Base-by-base conservation (phyloP, 192 early-diverging fungal genomes). In the Gamsiella multidivaricata region DNA sequence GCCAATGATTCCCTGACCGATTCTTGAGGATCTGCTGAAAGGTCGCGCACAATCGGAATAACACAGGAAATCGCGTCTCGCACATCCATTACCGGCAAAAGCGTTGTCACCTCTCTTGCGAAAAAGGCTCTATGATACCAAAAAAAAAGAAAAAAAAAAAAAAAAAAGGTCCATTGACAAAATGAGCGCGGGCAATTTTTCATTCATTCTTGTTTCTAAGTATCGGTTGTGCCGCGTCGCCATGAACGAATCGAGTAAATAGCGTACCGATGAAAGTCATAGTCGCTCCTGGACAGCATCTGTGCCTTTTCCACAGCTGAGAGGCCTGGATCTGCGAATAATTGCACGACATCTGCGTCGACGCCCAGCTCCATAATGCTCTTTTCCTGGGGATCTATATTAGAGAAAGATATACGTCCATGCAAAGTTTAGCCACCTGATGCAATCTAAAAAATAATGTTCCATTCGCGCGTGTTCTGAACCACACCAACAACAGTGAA, bases 191-290 rank as follows among this genome's bases (percentile, higher is more conserved):
- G n/a, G n/a, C n/a, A n/a, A n/a, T n/a, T n/a, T n/a, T n/a, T n/a
- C n/a, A n/a, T n/a, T n/a, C n/a, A n/a, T n/a, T n/a, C n/a, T n/a
- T n/a, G n/a, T n/a, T n/a, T n/a, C n/a, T n/a, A n/a, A n/a, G n/a
- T n/a, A n/a, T n/a, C n/a, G n/a, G n/a, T n/a, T n/a, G n/a, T n/a
- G n/a, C n/a, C n/a, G n/a, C n/a, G n/a, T n/a, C n/a, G 17, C n/a
- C 45, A 46, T 9, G 37, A 5, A 5, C 12, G 45, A 46, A 26
- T 29, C 18, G 4, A 5, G 29, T 28, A 33, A 7, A 53, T 26
- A 3, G 25, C 65, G 49, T 78, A 78, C 74, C 74, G 74, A 63
- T 78, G 74, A 34, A 69, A 78, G 17, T 78, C 65, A 45, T 69
- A 67, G 43, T 69, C 58, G 41, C 74, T 78, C 29, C 57, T 60